Conservation (phyloP, 2,329 filamentous ascomycete species). For the Beauveria brongniartii region DNA sequence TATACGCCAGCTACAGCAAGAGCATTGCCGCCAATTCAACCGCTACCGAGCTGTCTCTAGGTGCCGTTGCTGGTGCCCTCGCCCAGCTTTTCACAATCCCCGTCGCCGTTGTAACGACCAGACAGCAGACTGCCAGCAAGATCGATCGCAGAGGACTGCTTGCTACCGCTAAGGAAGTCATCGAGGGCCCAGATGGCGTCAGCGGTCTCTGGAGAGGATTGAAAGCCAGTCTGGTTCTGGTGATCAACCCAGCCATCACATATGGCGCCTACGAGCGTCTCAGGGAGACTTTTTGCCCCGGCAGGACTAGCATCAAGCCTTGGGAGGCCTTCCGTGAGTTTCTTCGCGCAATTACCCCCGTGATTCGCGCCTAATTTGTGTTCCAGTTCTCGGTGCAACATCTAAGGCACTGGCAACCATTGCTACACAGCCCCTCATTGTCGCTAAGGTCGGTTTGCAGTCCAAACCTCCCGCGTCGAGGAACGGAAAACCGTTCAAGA, state of each 20-base stretch:
- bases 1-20: constrained; percentile 62
- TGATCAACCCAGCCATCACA: constrained; percentile 94
- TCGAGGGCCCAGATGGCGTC: constrained; percentile 83
- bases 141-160: constrained; percentile 76
- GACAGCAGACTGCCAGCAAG: constrained; percentile 88
- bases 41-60: constrained; percentile 71
- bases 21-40: constrained; percentile 57
- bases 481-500: constrained; percentile 85
- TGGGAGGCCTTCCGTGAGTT: constrained; percentile 86
- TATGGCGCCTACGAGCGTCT: constrained; percentile 94
- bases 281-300: constrained; percentile 68
- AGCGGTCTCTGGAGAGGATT: constrained; percentile 88
- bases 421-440: constrained; percentile 87
- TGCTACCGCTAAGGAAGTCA: constrained; percentile 80
- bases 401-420: constrained; percentile 91
- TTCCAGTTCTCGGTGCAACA: constrained; percentile 74
- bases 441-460: constrained; percentile 94
- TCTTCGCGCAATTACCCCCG: neutral
- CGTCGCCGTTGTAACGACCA: constrained; percentile 87
- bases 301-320: constrained; percentile 65
- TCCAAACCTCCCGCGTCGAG: constrained; percentile 80
- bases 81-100: constrained; percentile 96
- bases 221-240: constrained; percentile 90
- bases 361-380: neutral
- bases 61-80: constrained; percentile 79